These are phyloP conservation scores for Somion occarium DNA, from an alignment of 1,284 basidiomycete genomes.

Conservation along the genomic window DNA sequence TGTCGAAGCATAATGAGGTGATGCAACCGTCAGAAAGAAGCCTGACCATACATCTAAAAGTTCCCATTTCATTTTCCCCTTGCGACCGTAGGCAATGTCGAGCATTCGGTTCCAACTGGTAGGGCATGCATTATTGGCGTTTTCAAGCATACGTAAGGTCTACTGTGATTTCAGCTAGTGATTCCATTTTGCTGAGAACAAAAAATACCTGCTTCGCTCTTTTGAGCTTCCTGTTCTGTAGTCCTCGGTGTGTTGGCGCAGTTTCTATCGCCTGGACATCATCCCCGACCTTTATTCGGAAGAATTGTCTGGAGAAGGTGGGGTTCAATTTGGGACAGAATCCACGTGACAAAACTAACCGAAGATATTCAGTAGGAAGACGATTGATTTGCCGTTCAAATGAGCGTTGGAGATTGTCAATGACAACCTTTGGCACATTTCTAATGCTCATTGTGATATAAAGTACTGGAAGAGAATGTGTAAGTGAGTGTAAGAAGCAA, in stretches of 20 bases:
- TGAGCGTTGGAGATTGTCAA: constrained; percentile 43
- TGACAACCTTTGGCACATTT: background rate
- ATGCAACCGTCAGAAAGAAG: constrained; percentile 7
- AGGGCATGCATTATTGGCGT: constrained; percentile 39
- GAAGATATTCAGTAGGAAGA: constrained; percentile 57
- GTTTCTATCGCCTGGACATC: constrained; percentile 38
- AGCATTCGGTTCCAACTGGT: constrained; percentile 40
- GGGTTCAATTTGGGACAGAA: constrained; percentile 13
- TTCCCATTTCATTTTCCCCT: constrained; percentile 65
- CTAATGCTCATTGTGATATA: too few relatives aligned
- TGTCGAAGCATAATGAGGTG: constrained; percentile 19
- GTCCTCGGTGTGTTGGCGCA: constrained; percentile 21
- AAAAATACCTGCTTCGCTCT: constrained; percentile 43
- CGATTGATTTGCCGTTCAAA: constrained; percentile 47
- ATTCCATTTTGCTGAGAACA: background rate
- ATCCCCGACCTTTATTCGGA: constrained; percentile 53
- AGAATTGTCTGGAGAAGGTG: constrained; percentile 50
- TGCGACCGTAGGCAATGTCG: constrained; percentile 74
- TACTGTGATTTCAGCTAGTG: constrained; percentile 25
- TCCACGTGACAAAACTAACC: constrained; percentile 32
- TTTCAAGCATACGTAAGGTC: constrained; percentile 52
- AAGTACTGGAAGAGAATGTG: too few relatives aligned
- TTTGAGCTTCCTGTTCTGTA: constrained; percentile 40
- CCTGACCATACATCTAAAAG: constrained; percentile 46
- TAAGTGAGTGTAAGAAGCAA: too few relatives aligned